Evolutionary conservation across 768 basidiomycete genomes (phyloP).

Genomic region (Mycena vulgaris): DNA sequence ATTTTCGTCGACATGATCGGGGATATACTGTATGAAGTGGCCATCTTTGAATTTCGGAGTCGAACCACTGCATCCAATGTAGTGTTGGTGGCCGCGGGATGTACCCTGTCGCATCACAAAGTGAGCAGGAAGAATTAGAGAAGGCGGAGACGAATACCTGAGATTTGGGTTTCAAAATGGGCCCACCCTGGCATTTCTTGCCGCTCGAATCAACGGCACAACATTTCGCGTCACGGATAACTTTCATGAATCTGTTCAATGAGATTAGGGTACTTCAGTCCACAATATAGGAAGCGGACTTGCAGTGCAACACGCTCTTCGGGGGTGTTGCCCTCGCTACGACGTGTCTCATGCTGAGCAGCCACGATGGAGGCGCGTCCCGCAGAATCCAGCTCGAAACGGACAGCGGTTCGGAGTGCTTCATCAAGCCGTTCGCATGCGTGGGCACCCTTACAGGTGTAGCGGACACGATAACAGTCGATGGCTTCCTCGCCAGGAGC

Average conservation of each 20-base stretch:
- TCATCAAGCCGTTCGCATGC: not conserved
- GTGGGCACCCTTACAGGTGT: not conserved
- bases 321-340: not conserved
- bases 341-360: constrained; percentile 5
- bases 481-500: not conserved
- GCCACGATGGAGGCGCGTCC: not conserved
- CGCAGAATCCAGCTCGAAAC: constrained; percentile 1
- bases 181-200: no score
- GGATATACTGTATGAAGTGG: not conserved
- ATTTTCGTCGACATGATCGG: constrained; percentile 2
- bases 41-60: not conserved
- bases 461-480: constrained; percentile 1
- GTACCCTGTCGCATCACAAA: no score
- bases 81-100: constrained; percentile 7
- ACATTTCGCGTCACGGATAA: no score
- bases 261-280: not conserved
- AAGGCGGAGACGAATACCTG: not conserved
- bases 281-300: not conserved
- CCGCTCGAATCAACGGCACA: no score
- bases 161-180: not conserved
- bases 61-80: constrained; percentile 3
- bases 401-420: not conserved
- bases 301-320: not conserved
- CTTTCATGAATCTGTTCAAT: constrained; percentile 3
- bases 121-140: not conserved